These are phyloP conservation scores for Ephemerocybe angulata DNA, from an alignment of 768 basidiomycete species.

Conservation along the genomic window DNA sequence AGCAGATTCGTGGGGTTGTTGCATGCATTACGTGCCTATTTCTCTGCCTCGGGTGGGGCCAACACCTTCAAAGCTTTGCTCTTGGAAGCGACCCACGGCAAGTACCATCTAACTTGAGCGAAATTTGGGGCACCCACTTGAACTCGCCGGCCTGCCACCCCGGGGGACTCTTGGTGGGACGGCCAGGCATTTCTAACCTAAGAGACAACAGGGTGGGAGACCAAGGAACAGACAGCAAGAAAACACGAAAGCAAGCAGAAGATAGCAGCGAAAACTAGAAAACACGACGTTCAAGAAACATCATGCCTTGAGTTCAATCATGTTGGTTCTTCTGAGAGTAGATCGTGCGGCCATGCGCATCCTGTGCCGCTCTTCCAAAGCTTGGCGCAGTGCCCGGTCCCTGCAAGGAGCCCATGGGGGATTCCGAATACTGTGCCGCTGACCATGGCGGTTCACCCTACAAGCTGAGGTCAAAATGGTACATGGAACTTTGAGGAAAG, in stretches of 20 bases:
- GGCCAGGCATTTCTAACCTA: no score
- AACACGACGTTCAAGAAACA: no score
- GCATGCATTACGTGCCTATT: no score
- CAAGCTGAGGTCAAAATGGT: neutral
- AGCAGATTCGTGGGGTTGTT: no score
- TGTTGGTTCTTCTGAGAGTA: conserved; percentile 86
- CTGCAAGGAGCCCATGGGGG: conserved; percentile 48
- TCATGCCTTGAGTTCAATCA: conserved; percentile 19
- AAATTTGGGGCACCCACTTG: no score
- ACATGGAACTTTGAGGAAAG: neutral
- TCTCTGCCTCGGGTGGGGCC: no score
- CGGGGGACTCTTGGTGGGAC: no score
- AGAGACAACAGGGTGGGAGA: no score
- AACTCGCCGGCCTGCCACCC: no score
- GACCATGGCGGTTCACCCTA: conserved; percentile 21
- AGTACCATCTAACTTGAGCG: no score
- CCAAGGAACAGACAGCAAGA: neutral
- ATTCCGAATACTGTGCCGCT: conserved; percentile 38
- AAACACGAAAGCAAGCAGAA: neutral
- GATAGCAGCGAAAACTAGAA: conserved; percentile 23
- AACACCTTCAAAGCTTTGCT: no score
- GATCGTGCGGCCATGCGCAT: conserved; percentile 85
- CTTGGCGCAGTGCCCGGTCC: conserved; percentile 28
- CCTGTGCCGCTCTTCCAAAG: conserved; percentile 30
- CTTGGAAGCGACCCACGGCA: no score